Conservation (phyloP, 164 flowering plant species). For the Euptelea pleiosperma region DNA sequence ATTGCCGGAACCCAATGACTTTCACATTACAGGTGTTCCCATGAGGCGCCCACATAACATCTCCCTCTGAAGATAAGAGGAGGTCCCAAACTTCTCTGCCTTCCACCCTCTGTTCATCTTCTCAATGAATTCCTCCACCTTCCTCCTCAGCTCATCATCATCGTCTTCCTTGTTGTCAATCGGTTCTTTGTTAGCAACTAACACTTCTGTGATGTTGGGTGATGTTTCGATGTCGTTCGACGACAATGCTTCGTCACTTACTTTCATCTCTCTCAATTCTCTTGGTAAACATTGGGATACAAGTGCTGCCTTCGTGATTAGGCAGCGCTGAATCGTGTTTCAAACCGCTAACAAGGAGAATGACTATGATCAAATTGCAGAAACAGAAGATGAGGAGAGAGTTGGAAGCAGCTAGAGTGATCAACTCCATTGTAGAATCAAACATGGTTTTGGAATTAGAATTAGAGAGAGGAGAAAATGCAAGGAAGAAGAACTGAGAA, state of each 20-base stretch:
- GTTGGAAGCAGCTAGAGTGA: constrained; percentile 39
- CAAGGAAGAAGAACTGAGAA: no score
- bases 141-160: constrained; percentile 48
- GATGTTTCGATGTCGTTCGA: neutral
- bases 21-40: no score
- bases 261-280: constrained; percentile 5
- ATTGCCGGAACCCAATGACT: no score
- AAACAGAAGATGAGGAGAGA: constrained; percentile 42
- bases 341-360: constrained; percentile 32
- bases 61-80: neutral
- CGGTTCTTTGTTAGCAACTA: no score
- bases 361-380: constrained; percentile 52
- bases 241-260: neutral
- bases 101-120: constrained; percentile 53
- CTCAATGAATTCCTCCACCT: constrained; percentile 56
- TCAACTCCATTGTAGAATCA: constrained; percentile 32
- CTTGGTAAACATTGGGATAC: neutral
- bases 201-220: neutral
- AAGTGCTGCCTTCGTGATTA: constrained; percentile 7
- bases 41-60: no score
- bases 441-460: constrained; percentile 34
- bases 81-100: constrained; percentile 27
- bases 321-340: constrained; percentile 18
- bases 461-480: neutral
- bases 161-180: constrained; percentile 14